Evolutionary conservation across 768 basidiomycete genomes (phyloP).

Genomic region (Leccinum rimulosum): DNA sequence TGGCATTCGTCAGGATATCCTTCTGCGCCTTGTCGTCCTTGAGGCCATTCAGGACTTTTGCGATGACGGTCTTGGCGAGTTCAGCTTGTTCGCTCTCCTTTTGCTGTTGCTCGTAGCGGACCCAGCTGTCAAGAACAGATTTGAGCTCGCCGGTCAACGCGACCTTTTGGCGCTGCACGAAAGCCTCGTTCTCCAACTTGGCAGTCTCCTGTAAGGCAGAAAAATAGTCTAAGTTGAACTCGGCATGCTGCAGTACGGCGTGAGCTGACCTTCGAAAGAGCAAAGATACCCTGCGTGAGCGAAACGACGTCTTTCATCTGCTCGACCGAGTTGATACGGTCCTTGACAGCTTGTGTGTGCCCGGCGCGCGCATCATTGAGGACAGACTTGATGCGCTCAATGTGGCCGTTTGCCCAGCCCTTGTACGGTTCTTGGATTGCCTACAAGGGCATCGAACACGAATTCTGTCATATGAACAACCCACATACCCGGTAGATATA

Average conservation of each 20-base stretch:
- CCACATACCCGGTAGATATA: slow-evolving; percentile 74
- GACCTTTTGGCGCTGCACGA: slow-evolving; percentile 87
- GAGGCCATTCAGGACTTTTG: slow-evolving; percentile 79
- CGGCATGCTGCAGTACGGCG: background rate
- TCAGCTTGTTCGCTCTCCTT: slow-evolving; percentile 97
- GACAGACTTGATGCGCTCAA: slow-evolving; percentile 77
- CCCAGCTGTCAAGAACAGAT: slow-evolving; percentile 95
- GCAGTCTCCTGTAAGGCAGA: slow-evolving; percentile 73
- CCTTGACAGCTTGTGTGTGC: slow-evolving; percentile 91
- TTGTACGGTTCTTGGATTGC: slow-evolving; percentile 82
- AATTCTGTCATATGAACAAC: background rate
- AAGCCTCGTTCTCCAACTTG: slow-evolving; percentile 82
- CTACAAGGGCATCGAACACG: slow-evolving; percentile 37
- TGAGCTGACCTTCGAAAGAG: slow-evolving; percentile 76
- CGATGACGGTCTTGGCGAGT: slow-evolving; percentile 83
- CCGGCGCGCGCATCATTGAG: slow-evolving; percentile 80
- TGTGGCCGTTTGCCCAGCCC: slow-evolving; percentile 89
- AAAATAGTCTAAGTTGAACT: background rate
- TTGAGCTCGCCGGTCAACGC: slow-evolving; percentile 88
- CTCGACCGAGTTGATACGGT: slow-evolving; percentile 86
- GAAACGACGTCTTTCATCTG: slow-evolving; percentile 96
- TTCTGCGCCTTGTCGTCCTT: slow-evolving; percentile 87
- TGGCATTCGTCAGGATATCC: slow-evolving; percentile 75
- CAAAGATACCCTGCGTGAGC: slow-evolving; percentile 87
- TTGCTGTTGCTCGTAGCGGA: slow-evolving; percentile 93